These are phyloP conservation scores for Sequoia sempervirens DNA, from an alignment of 75 land plant genomes.

Conservation along the genomic window DNA sequence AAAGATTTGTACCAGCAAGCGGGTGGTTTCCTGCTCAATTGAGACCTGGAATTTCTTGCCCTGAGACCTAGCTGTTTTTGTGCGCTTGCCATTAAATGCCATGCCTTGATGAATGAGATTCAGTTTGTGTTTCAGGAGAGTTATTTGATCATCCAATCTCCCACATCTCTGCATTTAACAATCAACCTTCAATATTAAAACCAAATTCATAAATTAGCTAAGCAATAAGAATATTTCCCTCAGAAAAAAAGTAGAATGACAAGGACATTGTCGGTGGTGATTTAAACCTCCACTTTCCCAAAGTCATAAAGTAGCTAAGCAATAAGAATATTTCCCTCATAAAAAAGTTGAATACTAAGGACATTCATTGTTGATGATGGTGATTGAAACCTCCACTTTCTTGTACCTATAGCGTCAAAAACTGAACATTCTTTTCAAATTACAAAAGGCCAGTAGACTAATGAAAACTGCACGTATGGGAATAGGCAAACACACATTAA, in stretches of 20 bases:
- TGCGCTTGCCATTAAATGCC: constrained; percentile 96
- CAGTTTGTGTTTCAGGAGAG: constrained; percentile 79
- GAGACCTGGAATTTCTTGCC: constrained; percentile 99
- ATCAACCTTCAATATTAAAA: too few relatives aligned
- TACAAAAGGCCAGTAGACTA: too few relatives aligned
- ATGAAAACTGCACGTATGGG: too few relatives aligned
- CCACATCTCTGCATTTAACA: constrained; percentile 69
- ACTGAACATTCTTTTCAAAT: too few relatives aligned
- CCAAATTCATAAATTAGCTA: background rate
- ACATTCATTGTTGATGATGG: too few relatives aligned
- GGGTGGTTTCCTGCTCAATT: constrained; percentile 93
- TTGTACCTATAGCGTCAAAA: too few relatives aligned
- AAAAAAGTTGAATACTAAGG: too few relatives aligned
- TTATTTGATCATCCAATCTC: constrained; percentile 90
- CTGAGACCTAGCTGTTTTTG: constrained; percentile 96
- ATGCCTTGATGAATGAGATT: constrained; percentile 87
- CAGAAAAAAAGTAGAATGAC: background rate
- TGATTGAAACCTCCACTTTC: too few relatives aligned
- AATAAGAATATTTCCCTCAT: too few relatives aligned
- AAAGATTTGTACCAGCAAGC: constrained; percentile 59
- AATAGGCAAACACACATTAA: too few relatives aligned
- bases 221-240: background rate
- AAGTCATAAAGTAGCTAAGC: too few relatives aligned
- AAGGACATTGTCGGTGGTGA: background rate
- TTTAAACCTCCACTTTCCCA: background rate